These are phyloP conservation scores for Datura wrightii DNA, from an alignment of 257 asterid species.

Conservation along the genomic window DNA sequence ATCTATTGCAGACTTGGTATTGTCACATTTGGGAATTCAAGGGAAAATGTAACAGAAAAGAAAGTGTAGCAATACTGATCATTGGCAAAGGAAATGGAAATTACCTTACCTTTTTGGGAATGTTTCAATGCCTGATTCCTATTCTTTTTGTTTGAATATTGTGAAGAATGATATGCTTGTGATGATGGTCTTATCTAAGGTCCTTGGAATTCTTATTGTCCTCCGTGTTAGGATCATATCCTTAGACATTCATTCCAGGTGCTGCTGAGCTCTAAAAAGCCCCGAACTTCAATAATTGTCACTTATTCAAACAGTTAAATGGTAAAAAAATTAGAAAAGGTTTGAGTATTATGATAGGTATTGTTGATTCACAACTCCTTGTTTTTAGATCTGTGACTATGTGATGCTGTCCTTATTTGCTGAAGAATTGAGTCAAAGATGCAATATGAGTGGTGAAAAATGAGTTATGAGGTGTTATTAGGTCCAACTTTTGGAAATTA, in stretches of 20 bases:
- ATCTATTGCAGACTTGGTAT: background rate
- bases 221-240: background rate
- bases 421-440: background rate
- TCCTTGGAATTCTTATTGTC: background rate
- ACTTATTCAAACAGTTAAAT: background rate
- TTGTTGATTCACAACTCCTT: background rate
- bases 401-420: slow-evolving; percentile 8
- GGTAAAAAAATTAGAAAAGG: background rate
- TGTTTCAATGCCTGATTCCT: background rate
- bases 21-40: slow-evolving; percentile 4
- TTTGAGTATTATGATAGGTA: background rate
- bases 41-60: background rate
- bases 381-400: background rate
- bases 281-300: background rate
- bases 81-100: background rate
- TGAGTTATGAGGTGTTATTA: background rate
- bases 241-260: background rate
- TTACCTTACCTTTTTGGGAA: background rate
- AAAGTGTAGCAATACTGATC: slow-evolving; percentile 23
- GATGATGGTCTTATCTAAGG: background rate
- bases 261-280: background rate
- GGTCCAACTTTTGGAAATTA: background rate
- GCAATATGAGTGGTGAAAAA: background rate
- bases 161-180: background rate
- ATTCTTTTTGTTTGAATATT: background rate